Conservation (phyloP, 1,139 yeast species). For the Candida dubliniensis region DNA sequence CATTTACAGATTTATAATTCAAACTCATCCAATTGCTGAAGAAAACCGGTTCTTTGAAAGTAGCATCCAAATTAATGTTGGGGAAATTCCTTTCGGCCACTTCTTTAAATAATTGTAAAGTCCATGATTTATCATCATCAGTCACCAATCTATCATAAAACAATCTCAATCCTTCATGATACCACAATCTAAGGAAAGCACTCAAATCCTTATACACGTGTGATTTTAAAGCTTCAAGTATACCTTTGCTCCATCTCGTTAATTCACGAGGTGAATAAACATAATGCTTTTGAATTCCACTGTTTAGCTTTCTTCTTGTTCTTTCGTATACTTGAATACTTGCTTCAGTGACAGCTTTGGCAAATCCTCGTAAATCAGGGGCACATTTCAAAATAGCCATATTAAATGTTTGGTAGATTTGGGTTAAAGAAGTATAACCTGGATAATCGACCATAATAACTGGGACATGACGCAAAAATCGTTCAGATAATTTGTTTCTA, state of each 20-base stretch:
- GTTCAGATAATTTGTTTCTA: slow-evolving; percentile 54
- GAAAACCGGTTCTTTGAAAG: slow-evolving; percentile 52
- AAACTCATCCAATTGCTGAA: slow-evolving; percentile 76
- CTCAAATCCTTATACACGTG: slow-evolving; percentile 35
- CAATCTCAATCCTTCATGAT: slow-evolving; percentile 76
- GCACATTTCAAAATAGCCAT: slow-evolving; percentile 59
- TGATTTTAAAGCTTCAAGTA: slow-evolving; percentile 55
- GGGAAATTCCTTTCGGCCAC: slow-evolving; percentile 49
- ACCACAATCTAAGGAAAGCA: slow-evolving; percentile 67
- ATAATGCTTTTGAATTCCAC: slow-evolving; percentile 53
- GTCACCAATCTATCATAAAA: slow-evolving; percentile 70
- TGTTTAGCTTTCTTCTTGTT: slow-evolving; percentile 43
- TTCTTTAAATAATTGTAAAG: slow-evolving; percentile 41
- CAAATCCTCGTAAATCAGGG: slow-evolving; percentile 61
- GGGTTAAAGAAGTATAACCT: slow-evolving; percentile 56
- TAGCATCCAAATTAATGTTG: slow-evolving; percentile 34
- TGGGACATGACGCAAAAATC: slow-evolving; percentile 70
- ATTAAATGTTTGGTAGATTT: slow-evolving; percentile 65
- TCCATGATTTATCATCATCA: slow-evolving; percentile 52
- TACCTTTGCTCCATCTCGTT: slow-evolving; percentile 85
- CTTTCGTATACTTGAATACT: slow-evolving; percentile 63
- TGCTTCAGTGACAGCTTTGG: slow-evolving; percentile 55
- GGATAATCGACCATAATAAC: slow-evolving; percentile 84
- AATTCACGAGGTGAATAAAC: slow-evolving; percentile 88
- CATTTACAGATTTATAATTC: slow-evolving; percentile 58